Evolutionary conservation across 768 basidiomycete genomes (phyloP), one percentile per base, ranked within the genome.

Genomic region (Dioszegia crocea): DNA sequence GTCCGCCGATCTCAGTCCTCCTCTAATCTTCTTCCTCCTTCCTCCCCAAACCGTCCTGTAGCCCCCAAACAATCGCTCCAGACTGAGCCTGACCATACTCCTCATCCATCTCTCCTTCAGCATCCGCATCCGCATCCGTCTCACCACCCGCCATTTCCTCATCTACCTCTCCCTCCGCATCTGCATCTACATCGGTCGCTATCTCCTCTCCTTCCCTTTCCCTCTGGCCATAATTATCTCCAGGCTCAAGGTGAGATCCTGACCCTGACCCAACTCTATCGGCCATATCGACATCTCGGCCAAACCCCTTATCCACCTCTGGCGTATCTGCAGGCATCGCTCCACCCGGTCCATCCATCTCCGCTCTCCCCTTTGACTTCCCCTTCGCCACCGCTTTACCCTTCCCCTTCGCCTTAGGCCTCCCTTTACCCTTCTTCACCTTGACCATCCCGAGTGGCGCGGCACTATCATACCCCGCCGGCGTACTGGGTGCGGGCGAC

Each of bases 101-200:
- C 30, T 51, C 57, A 48, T 57, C 56, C 30, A 17, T 31, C 43
- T 57, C 56, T 14, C 44, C 56, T 21, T 57, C 56, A 24, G 39
- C 46, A 38, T 55, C 59, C 36, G 24, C 44, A 30, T 56, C 59
- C 19, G 39, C 59, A n/a, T 40, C 53, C 29, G 16, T 23, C 16
- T 47, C 50, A 8, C 45, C 59, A n/a, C 48, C 51, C 43, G 23
- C 49, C 29, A 50, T 21, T 6, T 45, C 33, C 36, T 23, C 17
- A 46, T 46, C 39, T 19, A 45, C 9, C 30, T 43, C 38, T 10
- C 30, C 46, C 17, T 49, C 45, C 1, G 33, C 46, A 16, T 41
- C 54, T 21, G 6, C 46, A 16, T 49, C 47, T 3, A 30, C 19
- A n/a, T 12, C 31, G 39, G 29, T 48, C 31, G 9, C 21, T n/a